phyloP scores from a whole-genome alignment of 345 rosid genomes.

The Diplotaxis tenuifolia region DNA sequence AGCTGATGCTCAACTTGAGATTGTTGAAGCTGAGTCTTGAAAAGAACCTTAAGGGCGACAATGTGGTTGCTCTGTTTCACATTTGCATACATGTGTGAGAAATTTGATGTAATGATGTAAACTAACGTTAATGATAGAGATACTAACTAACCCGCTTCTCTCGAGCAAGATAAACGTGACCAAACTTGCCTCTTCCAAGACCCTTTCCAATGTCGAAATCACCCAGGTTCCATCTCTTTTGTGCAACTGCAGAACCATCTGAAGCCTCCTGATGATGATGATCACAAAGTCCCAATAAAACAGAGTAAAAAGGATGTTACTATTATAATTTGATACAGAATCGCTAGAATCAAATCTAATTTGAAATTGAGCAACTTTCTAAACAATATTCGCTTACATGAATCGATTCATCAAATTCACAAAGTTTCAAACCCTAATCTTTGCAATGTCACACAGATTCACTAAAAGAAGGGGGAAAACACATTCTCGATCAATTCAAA shows the following conservation, averaged over 20 bases:
- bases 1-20: conserved; percentile 97
- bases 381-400: background rate
- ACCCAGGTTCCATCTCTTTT: conserved; percentile 74
- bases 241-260: conserved; percentile 53
- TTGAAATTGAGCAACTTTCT: no score
- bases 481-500: background rate
- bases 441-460: background rate
- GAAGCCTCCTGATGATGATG: conserved; percentile 31
- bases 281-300: conserved; percentile 2
- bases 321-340: background rate
- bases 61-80: conserved; percentile 80
- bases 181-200: conserved; percentile 91
- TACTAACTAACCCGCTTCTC: conserved; percentile 65
- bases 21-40: conserved; percentile 90
- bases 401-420: background rate
- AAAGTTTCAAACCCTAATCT: conserved; percentile 1
- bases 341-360: background rate
- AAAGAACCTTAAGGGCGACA: conserved; percentile 88
- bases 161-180: conserved; percentile 89
- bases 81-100: background rate
- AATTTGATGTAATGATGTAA: background rate
- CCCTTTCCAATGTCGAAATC: conserved; percentile 98
- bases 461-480: no score
- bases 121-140: background rate
- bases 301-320: no score